phyloP scores from a whole-genome alignment of 495 filamentous ascomycete genomes.

The Diplogelasinospora grovesii region DNA sequence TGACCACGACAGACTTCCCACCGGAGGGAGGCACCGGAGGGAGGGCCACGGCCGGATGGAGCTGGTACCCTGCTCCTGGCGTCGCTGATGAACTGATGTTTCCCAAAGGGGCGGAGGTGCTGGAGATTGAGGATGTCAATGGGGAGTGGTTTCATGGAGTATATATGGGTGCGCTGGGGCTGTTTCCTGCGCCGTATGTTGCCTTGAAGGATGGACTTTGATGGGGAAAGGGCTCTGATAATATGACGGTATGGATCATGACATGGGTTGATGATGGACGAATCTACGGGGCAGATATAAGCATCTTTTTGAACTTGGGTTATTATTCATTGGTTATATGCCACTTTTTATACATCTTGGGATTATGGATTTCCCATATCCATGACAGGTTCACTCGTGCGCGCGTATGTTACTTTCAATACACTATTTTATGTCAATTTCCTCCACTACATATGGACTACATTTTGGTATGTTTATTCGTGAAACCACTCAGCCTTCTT shows the following conservation, averaged over 20 bases:
- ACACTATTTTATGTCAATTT: neutral
- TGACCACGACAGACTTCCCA: constrained; percentile 45
- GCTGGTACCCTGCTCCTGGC: constrained; percentile 59
- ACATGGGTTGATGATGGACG: too few species aligned
- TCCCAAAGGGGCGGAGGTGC: constrained; percentile 72
- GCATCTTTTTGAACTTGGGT: too few species aligned
- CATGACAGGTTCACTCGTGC: too few species aligned
- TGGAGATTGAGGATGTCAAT: constrained; percentile 75
- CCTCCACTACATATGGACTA: neutral
- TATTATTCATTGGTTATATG: too few species aligned
- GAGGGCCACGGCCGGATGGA: constrained; percentile 57
- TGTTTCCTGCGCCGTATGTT: constrained; percentile 74
- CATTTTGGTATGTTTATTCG: constrained; percentile 43
- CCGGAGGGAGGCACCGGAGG: constrained; percentile 63
- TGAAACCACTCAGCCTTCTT: constrained; percentile 87
- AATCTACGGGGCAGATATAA: too few species aligned
- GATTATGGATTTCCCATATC: neutral
- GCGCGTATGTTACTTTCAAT: too few species aligned
- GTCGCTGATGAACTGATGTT: constrained; percentile 70
- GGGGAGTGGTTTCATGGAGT: constrained; percentile 79
- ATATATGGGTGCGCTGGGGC: constrained; percentile 66
- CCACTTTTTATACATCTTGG: too few species aligned
- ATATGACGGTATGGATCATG: too few species aligned
- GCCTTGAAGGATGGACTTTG: neutral
- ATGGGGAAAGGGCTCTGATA: neutral